Base-by-base conservation (phyloP, 164 flowering plant genomes). In the Vitis amurensis region DNA sequence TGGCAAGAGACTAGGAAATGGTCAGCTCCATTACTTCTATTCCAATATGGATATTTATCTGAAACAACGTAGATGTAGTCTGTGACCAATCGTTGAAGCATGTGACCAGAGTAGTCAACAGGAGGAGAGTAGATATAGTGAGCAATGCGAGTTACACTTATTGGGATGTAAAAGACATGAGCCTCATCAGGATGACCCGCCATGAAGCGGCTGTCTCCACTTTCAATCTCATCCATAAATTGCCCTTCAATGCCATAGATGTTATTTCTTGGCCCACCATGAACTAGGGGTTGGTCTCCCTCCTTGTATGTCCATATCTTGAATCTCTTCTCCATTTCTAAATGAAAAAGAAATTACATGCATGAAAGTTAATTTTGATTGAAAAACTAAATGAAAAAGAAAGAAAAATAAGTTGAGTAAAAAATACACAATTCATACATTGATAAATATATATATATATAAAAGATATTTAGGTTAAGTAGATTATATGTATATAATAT, bases 301-400 rank as follows among this genome's bases (percentile, higher is more conserved):
- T 91, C 97, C 58, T 52, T 81, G 83, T 91, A 89, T 0, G 51
- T 51, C 89, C 89, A 91, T 2, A 91, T 67, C 72, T 84, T 89
- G 73, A 91, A 83, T 63, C 86, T 86, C 78, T 86, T 86, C 86
- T 68, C 76, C 91, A 89, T 91, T 71, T 91, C 96, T n/a, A 75
- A 74, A 71, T 88, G 86, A 49, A 0, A 53, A 55, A 23, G 8
- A 11, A 47, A 27, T 59, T 61, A 27, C 27, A 0, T 63, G 15
- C 14, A n/a, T 37, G 14, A 48, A 12, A 16, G 27, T 1, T 11
- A 16, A 61, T 11, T 44, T 7, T 11, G 66, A 16, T 3, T 44
- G 49, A 11, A 17, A 6, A 61, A 61, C 5, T 29, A 61, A 29
- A 9, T 15, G 5, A 29, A 61, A 17, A 30, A 13, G 0, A 23